Percentiles rank a stretch among this genome's conserved stretches.
Conservation (phyloP, 768 basidiomycete genomes). For the Leccinum variicolor region DNA sequence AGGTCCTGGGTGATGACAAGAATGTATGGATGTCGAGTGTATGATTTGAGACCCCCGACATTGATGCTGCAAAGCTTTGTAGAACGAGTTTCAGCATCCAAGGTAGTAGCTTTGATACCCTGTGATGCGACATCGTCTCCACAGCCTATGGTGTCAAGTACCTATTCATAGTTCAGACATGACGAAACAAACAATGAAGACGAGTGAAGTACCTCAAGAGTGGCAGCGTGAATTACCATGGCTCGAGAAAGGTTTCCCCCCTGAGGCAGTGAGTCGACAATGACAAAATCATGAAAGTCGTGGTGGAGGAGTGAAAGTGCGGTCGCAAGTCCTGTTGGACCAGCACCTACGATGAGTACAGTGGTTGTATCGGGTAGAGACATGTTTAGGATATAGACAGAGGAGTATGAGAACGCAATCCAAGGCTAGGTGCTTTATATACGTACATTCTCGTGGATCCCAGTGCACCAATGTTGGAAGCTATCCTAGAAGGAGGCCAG, state of each 20-base stretch:
- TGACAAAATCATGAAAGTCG: conserved; percentile 38
- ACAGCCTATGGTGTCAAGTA: conserved; percentile 42
- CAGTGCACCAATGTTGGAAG: not conserved
- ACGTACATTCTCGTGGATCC: not conserved
- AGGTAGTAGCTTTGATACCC: conserved; percentile 31
- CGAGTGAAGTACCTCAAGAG: conserved; percentile 41
- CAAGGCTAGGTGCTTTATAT: not conserved
- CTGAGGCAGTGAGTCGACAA: conserved; percentile 39
- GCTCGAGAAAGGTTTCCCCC: conserved; percentile 43
- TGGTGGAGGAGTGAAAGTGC: conserved; percentile 44
- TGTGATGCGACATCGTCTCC: conserved; percentile 36
- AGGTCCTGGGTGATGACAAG: conserved; percentile 42
- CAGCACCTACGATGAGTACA: conserved; percentile 49
- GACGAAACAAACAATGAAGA: not conserved
- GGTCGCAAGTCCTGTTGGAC: conserved; percentile 45
- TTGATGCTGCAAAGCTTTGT: conserved; percentile 26
- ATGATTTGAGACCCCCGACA: conserved; percentile 33
- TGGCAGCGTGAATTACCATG: conserved; percentile 46
- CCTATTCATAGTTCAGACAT: conserved; percentile 39
- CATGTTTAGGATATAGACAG: not conserved
- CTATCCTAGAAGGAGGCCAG: not conserved
- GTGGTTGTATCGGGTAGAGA: conserved; percentile 36
- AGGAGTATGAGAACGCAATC: not conserved
- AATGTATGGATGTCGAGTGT: conserved; percentile 44
- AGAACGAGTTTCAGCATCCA: conserved; percentile 31